Evolutionary conservation across 495 filamentous ascomycete species (phyloP), one percentile per base, ranked within the genome.

Genomic region (Pyrenopolyporus hunteri): DNA sequence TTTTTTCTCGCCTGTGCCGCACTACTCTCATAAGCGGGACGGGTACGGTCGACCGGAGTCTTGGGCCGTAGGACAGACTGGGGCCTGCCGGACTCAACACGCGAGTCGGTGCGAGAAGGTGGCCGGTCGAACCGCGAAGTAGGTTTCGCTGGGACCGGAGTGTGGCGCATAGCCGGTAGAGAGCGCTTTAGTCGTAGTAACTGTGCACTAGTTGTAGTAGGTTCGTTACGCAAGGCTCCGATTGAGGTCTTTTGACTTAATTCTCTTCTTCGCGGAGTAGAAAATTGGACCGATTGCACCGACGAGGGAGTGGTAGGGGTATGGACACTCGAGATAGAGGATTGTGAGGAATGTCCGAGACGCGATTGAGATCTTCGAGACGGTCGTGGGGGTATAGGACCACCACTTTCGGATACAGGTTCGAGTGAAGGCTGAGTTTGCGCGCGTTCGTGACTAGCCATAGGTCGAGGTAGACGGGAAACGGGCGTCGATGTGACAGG

Each of bases 321-420:
- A 45, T 74, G 67, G 17, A 79, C 64, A 44, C 76, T 79, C 37
- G 82, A 85, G 23, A 85, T 67, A 60, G 88, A 89, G 47, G 87
- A 85, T 53, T 90, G 83, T 25, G 85, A 76, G 22, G 84, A 80
- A 73, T 90, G 84, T n/a, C 81, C 83, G 22, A 89, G 74, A 49
- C 86, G 83, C 4, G 87, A 89, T 50, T 84, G 82, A 25, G 88
- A 81, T 58, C 86, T 80, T 25, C 84, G 74, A 31, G 74, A 68
- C 6, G 67, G 62, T 11, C 72, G 64, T 39, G 76, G 76, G 14
- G 78, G 78, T 57, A 89, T 81, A 23, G 89, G 85, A 20, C 86
- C 91, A 52, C 92, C 93, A 52, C 87, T 90, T 74, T 98, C 95
- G 32, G 90, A 96, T 1, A 98, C 92, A 25, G 93, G 93, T 60